phyloP scores from a whole-genome alignment of 192 early-diverging fungal species.

The Coemansia sp. region DNA sequence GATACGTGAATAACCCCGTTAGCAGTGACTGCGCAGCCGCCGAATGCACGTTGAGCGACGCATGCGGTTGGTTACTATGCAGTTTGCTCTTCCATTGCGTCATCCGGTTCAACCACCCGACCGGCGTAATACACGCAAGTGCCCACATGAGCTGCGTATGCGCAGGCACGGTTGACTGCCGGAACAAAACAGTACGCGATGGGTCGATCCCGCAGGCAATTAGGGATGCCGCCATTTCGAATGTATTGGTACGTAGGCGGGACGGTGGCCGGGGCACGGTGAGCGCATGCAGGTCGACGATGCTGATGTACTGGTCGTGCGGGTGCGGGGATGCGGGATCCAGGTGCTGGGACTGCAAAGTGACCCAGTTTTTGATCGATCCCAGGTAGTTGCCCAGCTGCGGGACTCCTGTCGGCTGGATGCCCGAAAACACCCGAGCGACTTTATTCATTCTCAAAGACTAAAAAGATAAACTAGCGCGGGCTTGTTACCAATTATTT shows the following conservation, averaged over 20 bases:
- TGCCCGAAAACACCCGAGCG: conserved; percentile 71
- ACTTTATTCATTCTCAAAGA: conserved; percentile 1
- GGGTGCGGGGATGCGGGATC: conserved; percentile 23
- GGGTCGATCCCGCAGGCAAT: conserved; percentile 86
- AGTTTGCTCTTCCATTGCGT: conserved; percentile 88
- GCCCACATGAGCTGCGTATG: conserved; percentile 88
- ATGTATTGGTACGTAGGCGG: conserved; percentile 61
- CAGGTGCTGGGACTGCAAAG: conserved; percentile 59
- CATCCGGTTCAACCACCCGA: conserved; percentile 90
- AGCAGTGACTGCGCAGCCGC: conserved; percentile 28
- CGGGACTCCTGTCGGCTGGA: conserved; percentile 91
- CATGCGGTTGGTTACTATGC: conserved; percentile 5
- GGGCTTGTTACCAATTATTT: no score
- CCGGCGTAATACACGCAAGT: conserved; percentile 80
- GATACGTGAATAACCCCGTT: conserved; percentile 85
- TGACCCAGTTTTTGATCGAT: conserved; percentile 82
- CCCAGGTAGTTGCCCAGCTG: conserved; percentile 96
- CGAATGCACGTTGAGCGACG: conserved; percentile 11
- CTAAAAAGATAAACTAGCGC: no score
- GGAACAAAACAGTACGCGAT: conserved; percentile 69
- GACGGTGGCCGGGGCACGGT: conserved; percentile 73
- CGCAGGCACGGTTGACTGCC: conserved; percentile 74
- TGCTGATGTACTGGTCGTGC: conserved; percentile 63
- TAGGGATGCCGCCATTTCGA: conserved; percentile 73
- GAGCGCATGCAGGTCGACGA: conserved; percentile 91